phyloP scores from a whole-genome alignment of 2,329 filamentous ascomycete species.

The Colletotrichum sojae region DNA sequence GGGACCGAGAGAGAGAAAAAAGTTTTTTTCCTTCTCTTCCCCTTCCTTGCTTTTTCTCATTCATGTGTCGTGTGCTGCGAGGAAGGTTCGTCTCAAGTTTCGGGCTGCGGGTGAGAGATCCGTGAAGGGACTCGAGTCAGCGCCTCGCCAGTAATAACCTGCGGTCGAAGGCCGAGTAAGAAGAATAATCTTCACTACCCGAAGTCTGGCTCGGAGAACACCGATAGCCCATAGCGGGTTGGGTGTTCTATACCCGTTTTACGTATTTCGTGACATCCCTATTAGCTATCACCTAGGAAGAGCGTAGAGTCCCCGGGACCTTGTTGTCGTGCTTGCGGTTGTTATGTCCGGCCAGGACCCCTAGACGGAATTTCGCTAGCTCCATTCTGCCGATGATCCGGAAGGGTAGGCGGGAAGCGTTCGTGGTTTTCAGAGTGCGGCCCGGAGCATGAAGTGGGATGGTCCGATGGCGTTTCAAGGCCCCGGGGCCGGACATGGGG shows the following conservation, averaged over 20 bases:
- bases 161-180: slow-evolving; percentile 14
- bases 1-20: not conserved
- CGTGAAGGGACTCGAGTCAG: slow-evolving; percentile 24
- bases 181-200: not conserved
- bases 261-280: too few species aligned
- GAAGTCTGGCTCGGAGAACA: not conserved
- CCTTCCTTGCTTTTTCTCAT: not conserved
- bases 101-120: not conserved
- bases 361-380: slow-evolving; percentile 11
- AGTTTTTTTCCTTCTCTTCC: not conserved
- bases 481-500: slow-evolving; percentile 22
- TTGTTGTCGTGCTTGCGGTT: not conserved
- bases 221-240: too few species aligned
- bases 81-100: slow-evolving; percentile 35
- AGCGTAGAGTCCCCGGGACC: not conserved
- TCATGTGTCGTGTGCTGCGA: slow-evolving; percentile 13
- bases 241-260: too few species aligned
- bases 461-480: slow-evolving; percentile 36
- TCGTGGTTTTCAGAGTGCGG: slow-evolving; percentile 23
- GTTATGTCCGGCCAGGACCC: slow-evolving; percentile 22
- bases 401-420: slow-evolving; percentile 7
- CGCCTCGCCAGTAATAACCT: not conserved
- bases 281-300: not conserved
- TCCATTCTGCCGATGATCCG: slow-evolving; percentile 24
- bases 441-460: slow-evolving; percentile 30